phyloP scores from a whole-genome alignment of 257 asterid genomes.

The Paulownia fortunei region DNA sequence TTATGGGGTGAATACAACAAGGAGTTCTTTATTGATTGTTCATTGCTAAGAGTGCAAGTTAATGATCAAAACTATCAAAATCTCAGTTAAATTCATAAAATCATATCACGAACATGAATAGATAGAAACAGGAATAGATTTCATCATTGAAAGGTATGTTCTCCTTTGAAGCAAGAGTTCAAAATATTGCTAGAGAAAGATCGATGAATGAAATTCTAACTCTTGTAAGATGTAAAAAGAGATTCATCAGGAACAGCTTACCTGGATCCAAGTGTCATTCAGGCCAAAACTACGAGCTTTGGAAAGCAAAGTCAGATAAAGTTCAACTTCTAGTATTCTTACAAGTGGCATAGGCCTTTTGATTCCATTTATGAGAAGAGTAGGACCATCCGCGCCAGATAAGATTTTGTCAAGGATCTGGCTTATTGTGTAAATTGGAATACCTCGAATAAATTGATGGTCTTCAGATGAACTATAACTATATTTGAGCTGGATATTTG shows the following conservation, averaged over 20 bases:
- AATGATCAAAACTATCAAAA: too few relatives aligned
- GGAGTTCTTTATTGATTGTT: too few relatives aligned
- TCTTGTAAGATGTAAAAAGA: not conserved
- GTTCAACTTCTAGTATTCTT: constrained; percentile 76
- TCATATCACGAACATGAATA: too few relatives aligned
- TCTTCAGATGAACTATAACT: constrained; percentile 69
- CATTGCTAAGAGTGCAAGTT: too few relatives aligned
- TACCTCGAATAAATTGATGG: constrained; percentile 78
- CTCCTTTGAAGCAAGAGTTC: not conserved
- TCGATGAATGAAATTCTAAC: not conserved
- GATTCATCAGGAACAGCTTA: constrained; percentile 23
- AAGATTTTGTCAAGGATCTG: constrained; percentile 64
- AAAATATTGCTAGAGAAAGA: not conserved
- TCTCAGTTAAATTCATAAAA: too few relatives aligned
- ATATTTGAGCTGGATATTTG: constrained; percentile 61
- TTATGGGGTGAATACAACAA: too few relatives aligned
- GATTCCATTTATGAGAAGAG: constrained; percentile 67
- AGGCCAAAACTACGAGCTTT: constrained; percentile 90
- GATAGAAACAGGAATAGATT: too few relatives aligned
- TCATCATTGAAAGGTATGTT: too few relatives aligned
- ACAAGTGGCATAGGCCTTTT: constrained; percentile 76
- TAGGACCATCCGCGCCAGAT: constrained; percentile 58
- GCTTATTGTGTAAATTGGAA: constrained; percentile 66
- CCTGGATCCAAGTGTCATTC: constrained; percentile 81
- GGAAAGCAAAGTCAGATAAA: constrained; percentile 81